Conservation (phyloP, 345 rosid genomes). For the Pistacia integerrima region DNA sequence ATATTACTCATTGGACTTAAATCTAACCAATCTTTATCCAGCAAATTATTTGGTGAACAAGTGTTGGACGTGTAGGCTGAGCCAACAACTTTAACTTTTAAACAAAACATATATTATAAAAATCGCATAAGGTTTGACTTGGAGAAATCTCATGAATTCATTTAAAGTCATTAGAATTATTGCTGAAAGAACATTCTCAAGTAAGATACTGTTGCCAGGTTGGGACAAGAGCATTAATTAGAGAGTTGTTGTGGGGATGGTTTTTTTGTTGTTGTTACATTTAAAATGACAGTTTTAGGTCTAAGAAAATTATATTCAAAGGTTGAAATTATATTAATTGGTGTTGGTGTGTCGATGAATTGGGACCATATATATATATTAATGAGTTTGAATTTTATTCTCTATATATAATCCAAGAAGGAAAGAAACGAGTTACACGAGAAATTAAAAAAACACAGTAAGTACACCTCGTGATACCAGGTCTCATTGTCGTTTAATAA, state of each 20-base stretch:
- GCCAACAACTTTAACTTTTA: background rate
- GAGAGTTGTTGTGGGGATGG: slow-evolving; percentile 14
- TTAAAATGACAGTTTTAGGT: too few relatives aligned
- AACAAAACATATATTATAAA: too few relatives aligned
- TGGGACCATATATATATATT: background rate
- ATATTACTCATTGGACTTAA: slow-evolving; percentile 9
- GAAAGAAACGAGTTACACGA: too few relatives aligned
- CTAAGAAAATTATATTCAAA: background rate
- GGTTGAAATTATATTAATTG: background rate
- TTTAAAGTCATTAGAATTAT: background rate
- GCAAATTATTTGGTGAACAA: slow-evolving; percentile 5
- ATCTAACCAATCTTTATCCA: slow-evolving; percentile 26
- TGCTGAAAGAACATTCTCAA: slow-evolving; percentile 15
- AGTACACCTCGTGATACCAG: too few relatives aligned
- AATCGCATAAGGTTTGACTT: slow-evolving; percentile 7
- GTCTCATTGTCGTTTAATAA: too few relatives aligned
- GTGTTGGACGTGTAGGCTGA: background rate
- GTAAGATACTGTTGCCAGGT: slow-evolving; percentile 14
- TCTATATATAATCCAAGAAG: too few relatives aligned
- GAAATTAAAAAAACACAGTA: too few relatives aligned
- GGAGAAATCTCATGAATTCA: background rate
- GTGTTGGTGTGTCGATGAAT: background rate
- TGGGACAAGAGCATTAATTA: slow-evolving; percentile 11
- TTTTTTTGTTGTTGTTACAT: background rate
- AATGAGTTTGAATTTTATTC: too few relatives aligned